Evolutionary conservation across 164 flowering plant species (phyloP).

Genomic region (Echeveria elegans): DNA sequence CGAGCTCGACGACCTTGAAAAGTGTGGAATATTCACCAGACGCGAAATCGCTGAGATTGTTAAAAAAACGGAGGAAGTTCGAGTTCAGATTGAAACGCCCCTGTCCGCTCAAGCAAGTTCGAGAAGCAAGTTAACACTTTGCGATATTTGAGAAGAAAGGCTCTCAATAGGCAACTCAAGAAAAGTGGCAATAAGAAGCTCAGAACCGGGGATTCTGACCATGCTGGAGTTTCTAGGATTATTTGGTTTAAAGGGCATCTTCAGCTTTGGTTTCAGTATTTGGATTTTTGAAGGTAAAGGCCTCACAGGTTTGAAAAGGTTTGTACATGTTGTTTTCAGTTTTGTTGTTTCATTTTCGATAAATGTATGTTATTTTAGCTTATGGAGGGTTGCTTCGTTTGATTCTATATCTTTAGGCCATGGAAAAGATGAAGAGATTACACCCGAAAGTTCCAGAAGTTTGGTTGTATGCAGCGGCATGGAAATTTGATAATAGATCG

Average conservation of each 20-base stretch:
- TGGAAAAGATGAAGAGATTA: conserved; percentile 65
- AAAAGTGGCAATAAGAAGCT: conserved; percentile 21
- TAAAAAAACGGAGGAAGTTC: conserved; percentile 32
- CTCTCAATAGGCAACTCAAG: conserved; percentile 21
- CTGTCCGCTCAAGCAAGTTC: conserved; percentile 60
- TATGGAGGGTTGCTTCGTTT: not conserved
- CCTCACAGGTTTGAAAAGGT: conserved; percentile 90
- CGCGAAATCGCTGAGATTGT: conserved; percentile 57
- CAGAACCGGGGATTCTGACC: conserved; percentile 57
- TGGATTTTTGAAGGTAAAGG: conserved; percentile 63
- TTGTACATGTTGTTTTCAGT: not conserved
- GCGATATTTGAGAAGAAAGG: conserved; percentile 20
- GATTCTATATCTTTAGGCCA: conserved; percentile 27
- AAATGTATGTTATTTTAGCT: too few relatives aligned
- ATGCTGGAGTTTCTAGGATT: conserved; percentile 51
- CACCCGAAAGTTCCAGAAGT: conserved; percentile 91
- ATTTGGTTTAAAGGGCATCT: conserved; percentile 73
- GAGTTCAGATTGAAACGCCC: conserved; percentile 87
- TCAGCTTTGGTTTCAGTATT: conserved; percentile 76
- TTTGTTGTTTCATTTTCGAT: not conserved
- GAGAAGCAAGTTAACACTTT: conserved; percentile 40
- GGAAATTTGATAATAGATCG: conserved; percentile 83
- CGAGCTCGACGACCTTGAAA: conserved; percentile 72
- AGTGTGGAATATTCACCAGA: conserved; percentile 49
- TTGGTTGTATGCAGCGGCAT: conserved; percentile 96